These are phyloP conservation scores for Blastosporella zonata DNA, from an alignment of 1,284 basidiomycete genomes.

Conservation along the genomic window DNA sequence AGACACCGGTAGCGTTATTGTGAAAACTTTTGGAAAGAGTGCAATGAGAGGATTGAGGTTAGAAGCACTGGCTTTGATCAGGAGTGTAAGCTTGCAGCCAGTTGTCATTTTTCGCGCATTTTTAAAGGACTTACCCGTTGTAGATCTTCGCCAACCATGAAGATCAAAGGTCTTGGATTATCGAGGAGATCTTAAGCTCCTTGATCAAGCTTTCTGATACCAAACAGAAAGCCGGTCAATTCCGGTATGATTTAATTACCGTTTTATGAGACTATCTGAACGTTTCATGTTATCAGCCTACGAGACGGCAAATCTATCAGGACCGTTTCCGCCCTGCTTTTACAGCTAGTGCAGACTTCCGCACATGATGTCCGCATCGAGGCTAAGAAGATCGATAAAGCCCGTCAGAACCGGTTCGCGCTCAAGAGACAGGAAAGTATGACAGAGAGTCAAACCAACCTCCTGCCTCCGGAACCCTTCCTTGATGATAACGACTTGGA, in stretches of 20 bases:
- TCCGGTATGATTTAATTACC: conserved; percentile 52
- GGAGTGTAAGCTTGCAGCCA: conserved; percentile 58
- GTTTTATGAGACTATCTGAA: neutral
- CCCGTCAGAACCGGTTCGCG: conserved; percentile 58
- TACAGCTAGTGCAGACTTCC: conserved; percentile 95
- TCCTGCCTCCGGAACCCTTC: conserved; percentile 39
- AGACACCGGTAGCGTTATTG: conserved; percentile 50
- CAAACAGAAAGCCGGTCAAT: conserved; percentile 84
- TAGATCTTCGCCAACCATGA: conserved; percentile 89
- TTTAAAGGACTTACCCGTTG: neutral
- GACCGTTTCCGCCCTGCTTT: conserved; percentile 86
- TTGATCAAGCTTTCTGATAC: conserved; percentile 88
- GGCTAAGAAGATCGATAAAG: conserved; percentile 58
- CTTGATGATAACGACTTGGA: conserved; percentile 67
- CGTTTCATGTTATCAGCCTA: conserved; percentile 40
- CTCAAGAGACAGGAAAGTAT: conserved; percentile 59
- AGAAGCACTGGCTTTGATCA: conserved; percentile 79
- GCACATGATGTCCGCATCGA: conserved; percentile 74
- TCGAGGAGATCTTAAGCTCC: conserved; percentile 91
- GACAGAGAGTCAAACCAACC: conserved; percentile 38
- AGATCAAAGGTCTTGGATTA: conserved; percentile 91
- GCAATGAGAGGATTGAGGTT: conserved; percentile 80
- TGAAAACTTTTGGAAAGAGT: conserved; percentile 64
- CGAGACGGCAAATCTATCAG: conserved; percentile 85
- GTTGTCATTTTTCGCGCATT: neutral